phyloP scores from a whole-genome alignment of 495 filamentous ascomycete genomes.

The Tuber calosporum region DNA sequence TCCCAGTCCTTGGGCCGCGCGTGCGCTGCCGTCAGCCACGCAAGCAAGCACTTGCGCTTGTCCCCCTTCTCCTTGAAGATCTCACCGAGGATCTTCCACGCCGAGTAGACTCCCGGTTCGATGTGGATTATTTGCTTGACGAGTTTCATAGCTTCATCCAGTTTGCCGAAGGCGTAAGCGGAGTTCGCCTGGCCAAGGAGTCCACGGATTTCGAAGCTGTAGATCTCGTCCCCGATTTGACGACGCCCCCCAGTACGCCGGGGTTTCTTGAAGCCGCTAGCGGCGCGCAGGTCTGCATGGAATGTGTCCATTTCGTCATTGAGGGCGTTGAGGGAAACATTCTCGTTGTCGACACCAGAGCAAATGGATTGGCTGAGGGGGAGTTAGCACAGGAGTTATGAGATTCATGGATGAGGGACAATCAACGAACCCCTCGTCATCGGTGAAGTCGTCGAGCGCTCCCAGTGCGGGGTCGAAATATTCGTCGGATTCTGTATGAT shows the following conservation, averaged over 20 bases:
- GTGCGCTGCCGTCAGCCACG: conserved; percentile 41
- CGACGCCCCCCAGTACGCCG: conserved; percentile 31
- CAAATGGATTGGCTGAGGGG: conserved; percentile 5
- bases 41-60: conserved; percentile 40
- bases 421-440: not conserved
- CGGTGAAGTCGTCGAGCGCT: not conserved
- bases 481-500: conserved; percentile 51
- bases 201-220: conserved; percentile 40
- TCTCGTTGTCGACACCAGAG: conserved; percentile 24
- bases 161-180: conserved; percentile 30
- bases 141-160: conserved; percentile 35
- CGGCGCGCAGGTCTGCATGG: conserved; percentile 39
- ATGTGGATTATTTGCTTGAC: conserved; percentile 42
- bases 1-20: conserved; percentile 41
- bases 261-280: conserved; percentile 38
- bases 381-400: not conserved
- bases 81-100: conserved; percentile 42
- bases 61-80: conserved; percentile 42
- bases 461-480: conserved; percentile 44
- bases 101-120: conserved; percentile 40
- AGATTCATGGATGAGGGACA: conserved; percentile 2
- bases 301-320: conserved; percentile 42
- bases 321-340: conserved; percentile 32
- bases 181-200: conserved; percentile 40
- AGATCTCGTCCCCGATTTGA: conserved; percentile 35